Conservation (phyloP, 1,284 basidiomycete species). For the Cryptococcus floricola region DNA sequence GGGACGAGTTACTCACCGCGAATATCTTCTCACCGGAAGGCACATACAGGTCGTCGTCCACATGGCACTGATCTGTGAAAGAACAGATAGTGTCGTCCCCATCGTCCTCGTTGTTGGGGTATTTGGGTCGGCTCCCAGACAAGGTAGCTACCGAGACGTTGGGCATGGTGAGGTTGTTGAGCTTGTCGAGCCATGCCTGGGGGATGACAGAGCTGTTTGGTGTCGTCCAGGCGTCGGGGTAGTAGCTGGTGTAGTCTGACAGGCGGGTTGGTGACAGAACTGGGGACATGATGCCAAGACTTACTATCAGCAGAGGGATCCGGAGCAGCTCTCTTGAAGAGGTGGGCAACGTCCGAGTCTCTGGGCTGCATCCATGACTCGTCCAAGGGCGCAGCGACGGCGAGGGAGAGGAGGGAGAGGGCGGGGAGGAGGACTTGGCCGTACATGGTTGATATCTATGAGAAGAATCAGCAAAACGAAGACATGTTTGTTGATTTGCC, state of each 20-base stretch:
- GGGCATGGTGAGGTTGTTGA: conserved; percentile 28
- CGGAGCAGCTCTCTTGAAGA: conserved; percentile 14
- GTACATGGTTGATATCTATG: not conserved
- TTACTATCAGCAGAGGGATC: not conserved
- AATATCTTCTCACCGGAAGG: conserved; percentile 34
- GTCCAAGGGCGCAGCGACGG: conserved; percentile 10
- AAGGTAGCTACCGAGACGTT: conserved; percentile 23
- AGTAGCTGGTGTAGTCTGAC: conserved; percentile 27
- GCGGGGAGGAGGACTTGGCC: conserved; percentile 1
- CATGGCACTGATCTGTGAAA: conserved; percentile 18
- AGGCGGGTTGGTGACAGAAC: not conserved
- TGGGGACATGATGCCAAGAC: not conserved
- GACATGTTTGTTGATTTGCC: not conserved
- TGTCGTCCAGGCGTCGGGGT: conserved; percentile 29
- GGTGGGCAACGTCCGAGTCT: conserved; percentile 17
- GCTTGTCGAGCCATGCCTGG: conserved; percentile 39
- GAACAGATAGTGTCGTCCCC: conserved; percentile 39
- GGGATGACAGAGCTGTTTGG: conserved; percentile 29
- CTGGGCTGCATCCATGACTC: conserved; percentile 22
- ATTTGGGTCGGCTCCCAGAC: conserved; percentile 31
- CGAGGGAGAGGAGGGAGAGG: conserved; percentile 6
- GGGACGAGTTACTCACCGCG: conserved; percentile 27
- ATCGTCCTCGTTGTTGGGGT: conserved; percentile 23
- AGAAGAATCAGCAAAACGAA: not conserved
- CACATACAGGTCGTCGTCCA: conserved; percentile 31